Evolutionary conservation across 805 yeast genomes (phyloP), one percentile per base, ranked within the genome.

Genomic region (Saturnispora serradocipensis): DNA sequence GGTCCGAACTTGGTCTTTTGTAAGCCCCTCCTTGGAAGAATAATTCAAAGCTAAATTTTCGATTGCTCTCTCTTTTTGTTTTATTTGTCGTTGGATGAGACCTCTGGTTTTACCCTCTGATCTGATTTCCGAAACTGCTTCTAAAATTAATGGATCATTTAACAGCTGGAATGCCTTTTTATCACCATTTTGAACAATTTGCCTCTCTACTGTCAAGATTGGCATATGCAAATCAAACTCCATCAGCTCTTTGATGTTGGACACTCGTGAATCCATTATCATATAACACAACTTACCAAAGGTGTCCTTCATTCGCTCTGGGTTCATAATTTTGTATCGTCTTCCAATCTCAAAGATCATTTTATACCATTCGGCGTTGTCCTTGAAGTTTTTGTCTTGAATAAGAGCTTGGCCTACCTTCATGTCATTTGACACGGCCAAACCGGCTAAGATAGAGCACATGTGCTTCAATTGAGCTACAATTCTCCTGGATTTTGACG

Each of bases 291-390:
- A 69, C 60, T 86, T 85, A 45, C 95, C 95, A 64, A 81, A 86
- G 4, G 81, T 81, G 59, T 82, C 86, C 55, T 89, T 74, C 86
- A 86, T 82, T 59, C 80, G 75, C 58, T 86, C 89, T 0, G 95
- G 95, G 60, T 86, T 86, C 89, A 86, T 82, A 59, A 86, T 81
- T 62, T 86, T 86, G 68, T 86, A 86, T 43, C 93, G 73, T 59
- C 93, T 72, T 24, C 93, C 93, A 54, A 86, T 79, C 66, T 86
- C 93, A 63, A 86, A 86, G 7, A 86, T 70, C 42, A 67, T 68
- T 61, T 85, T 75, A 64, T 80, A 86, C 89, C 90, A 86, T 34
- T 77, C 80, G 3, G 85, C 82, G 63, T 85, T 83, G 53, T 81
- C 82, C 43, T 76, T 72, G 58, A 84, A 86, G 57, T 83, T 82